Evolutionary conservation across 2,329 filamentous ascomycete species (phyloP), one percentile per base, ranked within the genome.

Genomic region (Exophiala xenobiotica): DNA sequence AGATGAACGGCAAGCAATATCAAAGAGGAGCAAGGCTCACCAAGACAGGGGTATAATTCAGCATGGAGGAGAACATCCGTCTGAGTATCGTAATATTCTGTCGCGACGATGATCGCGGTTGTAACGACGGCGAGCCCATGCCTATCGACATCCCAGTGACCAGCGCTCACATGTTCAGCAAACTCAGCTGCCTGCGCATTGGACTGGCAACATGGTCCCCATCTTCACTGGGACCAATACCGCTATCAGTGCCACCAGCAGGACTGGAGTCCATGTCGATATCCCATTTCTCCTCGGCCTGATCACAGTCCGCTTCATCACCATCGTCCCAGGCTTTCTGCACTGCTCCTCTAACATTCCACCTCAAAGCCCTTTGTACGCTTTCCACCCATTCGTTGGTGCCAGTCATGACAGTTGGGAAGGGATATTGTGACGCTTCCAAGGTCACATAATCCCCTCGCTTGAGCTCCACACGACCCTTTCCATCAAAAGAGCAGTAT

Each of bases 401-500:
- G 57, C 87, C 89, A 58, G 90, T 87, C 51, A 95, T 89, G 37
- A 99, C 92, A 1, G 93, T 97, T 2, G 93, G 93, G 74, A 99
- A 97, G 0, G 93, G 93, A 65, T 96, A 99, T 67, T 95, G 90
- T 23, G 88, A 95, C 3, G 93, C 93, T 33, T 92, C 90, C 63
- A 99, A 93, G 54, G 92, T 96, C 67, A 99, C 93, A 64, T 92
- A 88, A 71, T 99, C 93, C 47, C 93, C 93, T 64, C 92, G 89
- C 57, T 86, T 86, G 27, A 99, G 83, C 71, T 99, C 92, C 37
- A 99, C 82, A 44, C 93, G 90, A 49, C 90, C 91, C 70, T 97
- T 99, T 69, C 93, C 93, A 67, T 99, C 93, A 67, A 99, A 99
- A 33, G 90, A 90, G 67, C 92, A 96, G 76, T 96, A 96, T 1